Evolutionary conservation across 2,329 filamentous ascomycete species (phyloP).

Genomic region (Sphaerulina vaccinii): DNA sequence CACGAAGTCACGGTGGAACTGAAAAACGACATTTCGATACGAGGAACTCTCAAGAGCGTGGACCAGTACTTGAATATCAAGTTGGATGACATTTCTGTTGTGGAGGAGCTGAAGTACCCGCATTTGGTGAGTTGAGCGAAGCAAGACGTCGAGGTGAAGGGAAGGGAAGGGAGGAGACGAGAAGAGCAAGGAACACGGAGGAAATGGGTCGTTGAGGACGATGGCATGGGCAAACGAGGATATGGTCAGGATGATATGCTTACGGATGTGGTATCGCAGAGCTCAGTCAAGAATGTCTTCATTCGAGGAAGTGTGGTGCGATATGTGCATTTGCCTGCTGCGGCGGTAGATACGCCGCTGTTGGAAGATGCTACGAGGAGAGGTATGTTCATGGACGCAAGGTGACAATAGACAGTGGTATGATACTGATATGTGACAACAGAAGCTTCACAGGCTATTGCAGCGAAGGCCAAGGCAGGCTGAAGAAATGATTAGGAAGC

Average conservation of each 20-base stretch:
- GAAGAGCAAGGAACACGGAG: not conserved
- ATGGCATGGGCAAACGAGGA: not conserved
- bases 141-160: not conserved
- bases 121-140: constrained; percentile 68
- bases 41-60: constrained; percentile 91
- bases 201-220: not conserved
- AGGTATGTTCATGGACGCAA: constrained; percentile 52
- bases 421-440: constrained; percentile 5
- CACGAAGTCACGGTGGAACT: constrained; percentile 97
- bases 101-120: constrained; percentile 92
- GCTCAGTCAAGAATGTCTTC: constrained; percentile 91
- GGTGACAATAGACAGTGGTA: not conserved
- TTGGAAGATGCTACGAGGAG: constrained; percentile 88
- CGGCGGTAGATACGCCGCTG: constrained; percentile 78
- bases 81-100: constrained; percentile 88
- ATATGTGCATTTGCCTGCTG: constrained; percentile 83
- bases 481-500: constrained; percentile 1
- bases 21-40: constrained; percentile 98
- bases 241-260: not conserved
- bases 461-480: constrained; percentile 38
- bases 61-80: constrained; percentile 99
- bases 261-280: constrained; percentile 43
- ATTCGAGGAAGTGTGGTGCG: constrained; percentile 89
- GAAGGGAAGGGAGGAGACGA: not conserved
- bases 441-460: constrained; percentile 37